Evolutionary conservation across 2,329 filamentous ascomycete species (phyloP).

Genomic region (Verticillium zaregamsianum): DNA sequence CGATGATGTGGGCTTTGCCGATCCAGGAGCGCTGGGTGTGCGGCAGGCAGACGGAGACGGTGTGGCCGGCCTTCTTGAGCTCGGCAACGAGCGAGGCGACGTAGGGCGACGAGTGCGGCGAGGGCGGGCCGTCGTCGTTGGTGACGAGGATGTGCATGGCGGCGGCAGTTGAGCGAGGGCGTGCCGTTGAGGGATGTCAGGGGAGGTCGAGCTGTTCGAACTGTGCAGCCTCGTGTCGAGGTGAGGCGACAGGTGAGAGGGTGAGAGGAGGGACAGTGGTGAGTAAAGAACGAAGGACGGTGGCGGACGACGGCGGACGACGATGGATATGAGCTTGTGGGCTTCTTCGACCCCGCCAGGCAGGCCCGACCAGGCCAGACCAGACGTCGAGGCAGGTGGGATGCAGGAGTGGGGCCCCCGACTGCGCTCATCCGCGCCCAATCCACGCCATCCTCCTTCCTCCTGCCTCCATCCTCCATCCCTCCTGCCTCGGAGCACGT

Average conservation of each 20-base stretch:
- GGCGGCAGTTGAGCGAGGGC: neutral
- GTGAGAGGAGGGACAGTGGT: neutral
- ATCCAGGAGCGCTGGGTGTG: conserved; percentile 96
- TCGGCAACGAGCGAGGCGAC: conserved; percentile 69
- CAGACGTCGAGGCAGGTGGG: neutral
- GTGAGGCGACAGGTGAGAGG: neutral
- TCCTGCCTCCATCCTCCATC: neutral
- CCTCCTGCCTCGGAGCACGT: neutral
- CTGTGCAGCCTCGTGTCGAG: neutral
- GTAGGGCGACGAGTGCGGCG: conserved; percentile 73
- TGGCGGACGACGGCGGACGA: too few relatives aligned
- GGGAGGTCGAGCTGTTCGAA: too few relatives aligned
- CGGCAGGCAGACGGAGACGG: conserved; percentile 87
- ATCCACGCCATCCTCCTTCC: neutral
- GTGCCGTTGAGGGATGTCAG: too few relatives aligned
- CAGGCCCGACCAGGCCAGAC: too few relatives aligned
- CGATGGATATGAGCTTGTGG: too few relatives aligned
- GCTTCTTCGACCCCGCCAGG: too few relatives aligned
- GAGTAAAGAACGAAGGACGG: neutral
- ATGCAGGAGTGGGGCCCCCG: conserved; percentile 11
- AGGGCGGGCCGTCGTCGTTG: conserved; percentile 81
- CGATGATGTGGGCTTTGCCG: conserved; percentile 94
- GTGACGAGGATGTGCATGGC: conserved; percentile 62
- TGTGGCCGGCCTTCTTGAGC: conserved; percentile 72
- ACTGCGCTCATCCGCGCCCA: conserved; percentile 1